Evolutionary conservation across 2,329 filamentous ascomycete species (phyloP).

Genomic region (Cordyceps javanica): DNA sequence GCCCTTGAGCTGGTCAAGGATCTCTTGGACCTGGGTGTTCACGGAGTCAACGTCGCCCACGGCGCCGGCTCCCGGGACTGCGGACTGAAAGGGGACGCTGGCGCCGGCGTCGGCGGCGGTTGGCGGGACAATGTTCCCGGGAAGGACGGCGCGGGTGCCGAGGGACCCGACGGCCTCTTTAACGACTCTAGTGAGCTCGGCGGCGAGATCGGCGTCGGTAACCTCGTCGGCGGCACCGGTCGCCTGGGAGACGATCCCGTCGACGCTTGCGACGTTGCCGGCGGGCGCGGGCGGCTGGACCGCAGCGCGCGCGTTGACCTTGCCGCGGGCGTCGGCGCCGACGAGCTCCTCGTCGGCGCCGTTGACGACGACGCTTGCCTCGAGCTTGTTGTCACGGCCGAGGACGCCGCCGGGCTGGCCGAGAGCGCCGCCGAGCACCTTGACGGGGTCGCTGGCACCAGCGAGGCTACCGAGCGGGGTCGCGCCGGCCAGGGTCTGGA

Average conservation of each 20-base stretch:
- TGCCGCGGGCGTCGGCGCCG: background rate
- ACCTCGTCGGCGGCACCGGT: background rate
- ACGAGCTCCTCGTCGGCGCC: background rate
- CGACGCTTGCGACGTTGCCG: too few species aligned
- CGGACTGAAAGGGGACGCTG: background rate
- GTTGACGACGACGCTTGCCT: too few species aligned
- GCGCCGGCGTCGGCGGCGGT: background rate
- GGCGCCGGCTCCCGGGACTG: too few species aligned
- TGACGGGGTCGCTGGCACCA: background rate
- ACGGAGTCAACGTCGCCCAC: background rate
- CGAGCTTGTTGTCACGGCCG: background rate
- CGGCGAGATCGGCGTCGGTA: background rate
- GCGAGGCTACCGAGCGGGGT: background rate
- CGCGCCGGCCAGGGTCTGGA: background rate
- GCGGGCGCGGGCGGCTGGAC: too few species aligned
- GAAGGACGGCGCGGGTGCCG: background rate
- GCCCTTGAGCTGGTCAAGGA: background rate
- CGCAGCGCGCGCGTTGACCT: background rate
- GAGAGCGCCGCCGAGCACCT: background rate
- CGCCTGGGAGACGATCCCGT: fast-evolving
- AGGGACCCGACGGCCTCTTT: too few species aligned
- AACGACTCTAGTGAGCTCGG: too few species aligned
- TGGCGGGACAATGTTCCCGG: too few species aligned
- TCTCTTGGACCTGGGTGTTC: background rate
- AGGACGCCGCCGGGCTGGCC: background rate